These are phyloP conservation scores for Ascochyta clinopodiicola DNA, from an alignment of 2,329 filamentous ascomycete genomes.

Conservation along the genomic window DNA sequence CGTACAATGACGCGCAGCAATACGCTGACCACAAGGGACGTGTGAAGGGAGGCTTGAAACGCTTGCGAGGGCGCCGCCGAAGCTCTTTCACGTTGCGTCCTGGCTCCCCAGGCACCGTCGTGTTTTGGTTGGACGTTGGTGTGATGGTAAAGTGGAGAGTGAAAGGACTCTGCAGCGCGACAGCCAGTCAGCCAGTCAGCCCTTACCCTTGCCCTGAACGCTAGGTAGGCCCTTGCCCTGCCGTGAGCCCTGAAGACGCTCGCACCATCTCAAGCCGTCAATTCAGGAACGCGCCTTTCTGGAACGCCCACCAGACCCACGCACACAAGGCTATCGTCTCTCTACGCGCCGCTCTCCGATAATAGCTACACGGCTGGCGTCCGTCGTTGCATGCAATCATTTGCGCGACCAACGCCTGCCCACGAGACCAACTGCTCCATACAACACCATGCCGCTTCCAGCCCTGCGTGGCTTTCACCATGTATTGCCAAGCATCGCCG, in stretches of 20 bases:
- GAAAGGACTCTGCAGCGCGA: neutral
- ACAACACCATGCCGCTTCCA: constrained; percentile 10
- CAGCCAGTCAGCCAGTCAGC: neutral
- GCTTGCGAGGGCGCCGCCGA: neutral
- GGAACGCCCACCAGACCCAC: neutral
- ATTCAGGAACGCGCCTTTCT: constrained; percentile 3
- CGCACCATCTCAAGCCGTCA: neutral
- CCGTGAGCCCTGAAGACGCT: neutral
- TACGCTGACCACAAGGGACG: constrained; percentile 2
- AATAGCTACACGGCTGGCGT: neutral
- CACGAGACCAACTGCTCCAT: neutral
- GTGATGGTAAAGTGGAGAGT: neutral
- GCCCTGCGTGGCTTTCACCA: constrained; percentile 9
- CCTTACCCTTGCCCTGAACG: too few relatives aligned
- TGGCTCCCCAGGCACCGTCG: neutral
- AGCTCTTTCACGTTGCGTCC: neutral
- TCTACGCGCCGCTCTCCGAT: constrained; percentile 6
- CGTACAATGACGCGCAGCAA: constrained; percentile 12
- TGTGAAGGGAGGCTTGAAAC: constrained; percentile 4
- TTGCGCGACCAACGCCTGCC: constrained; percentile 3
- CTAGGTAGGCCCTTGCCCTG: too few relatives aligned
- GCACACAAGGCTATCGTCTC: neutral
- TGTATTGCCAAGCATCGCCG: constrained; percentile 14
- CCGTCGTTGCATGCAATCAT: constrained; percentile 4
- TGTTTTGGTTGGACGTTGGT: too few relatives aligned